phyloP scores from a whole-genome alignment of 2,329 filamentous ascomycete genomes.

The Aspergillus alliaceus region DNA sequence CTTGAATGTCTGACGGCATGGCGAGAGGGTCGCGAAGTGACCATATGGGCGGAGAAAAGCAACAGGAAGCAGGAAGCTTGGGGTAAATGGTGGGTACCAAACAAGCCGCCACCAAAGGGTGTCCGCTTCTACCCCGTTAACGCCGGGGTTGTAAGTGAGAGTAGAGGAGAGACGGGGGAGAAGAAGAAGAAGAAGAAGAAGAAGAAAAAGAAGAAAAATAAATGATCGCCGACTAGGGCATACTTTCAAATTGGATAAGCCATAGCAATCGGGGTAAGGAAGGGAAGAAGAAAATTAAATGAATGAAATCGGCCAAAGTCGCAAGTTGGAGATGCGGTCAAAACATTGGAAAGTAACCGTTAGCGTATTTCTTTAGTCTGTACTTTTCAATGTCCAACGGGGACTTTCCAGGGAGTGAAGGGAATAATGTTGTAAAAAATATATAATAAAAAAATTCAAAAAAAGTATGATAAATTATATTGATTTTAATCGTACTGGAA shows the following conservation, averaged over 20 bases:
- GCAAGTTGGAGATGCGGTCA: background rate
- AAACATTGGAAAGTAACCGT: background rate
- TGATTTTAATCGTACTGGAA: too few relatives aligned
- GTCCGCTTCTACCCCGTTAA: background rate
- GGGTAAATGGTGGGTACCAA: constrained; percentile 18
- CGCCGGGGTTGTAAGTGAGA: background rate
- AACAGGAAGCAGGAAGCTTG: constrained; percentile 17
- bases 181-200: too few relatives aligned
- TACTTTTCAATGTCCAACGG: too few relatives aligned
- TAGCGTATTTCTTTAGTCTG: too few relatives aligned
- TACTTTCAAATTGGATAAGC: constrained; percentile 25
- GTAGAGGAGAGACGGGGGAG: constrained; percentile 4
- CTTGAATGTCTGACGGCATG: constrained; percentile 75
- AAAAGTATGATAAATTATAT: too few relatives aligned
- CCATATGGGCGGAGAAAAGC: constrained; percentile 29
- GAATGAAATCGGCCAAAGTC: background rate
- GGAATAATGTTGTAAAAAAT: too few relatives aligned
- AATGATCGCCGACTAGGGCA: constrained; percentile 23
- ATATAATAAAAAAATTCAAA: too few relatives aligned
- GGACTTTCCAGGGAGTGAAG: too few relatives aligned
- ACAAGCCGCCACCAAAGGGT: constrained; percentile 15
- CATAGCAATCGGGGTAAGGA: constrained; percentile 15
- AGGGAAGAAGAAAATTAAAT: background rate
- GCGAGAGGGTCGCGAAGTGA: constrained; percentile 34
- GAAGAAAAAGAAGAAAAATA: too few relatives aligned